Conservation (phyloP, 208 protist species). For the Leishmania tarentolae region DNA sequence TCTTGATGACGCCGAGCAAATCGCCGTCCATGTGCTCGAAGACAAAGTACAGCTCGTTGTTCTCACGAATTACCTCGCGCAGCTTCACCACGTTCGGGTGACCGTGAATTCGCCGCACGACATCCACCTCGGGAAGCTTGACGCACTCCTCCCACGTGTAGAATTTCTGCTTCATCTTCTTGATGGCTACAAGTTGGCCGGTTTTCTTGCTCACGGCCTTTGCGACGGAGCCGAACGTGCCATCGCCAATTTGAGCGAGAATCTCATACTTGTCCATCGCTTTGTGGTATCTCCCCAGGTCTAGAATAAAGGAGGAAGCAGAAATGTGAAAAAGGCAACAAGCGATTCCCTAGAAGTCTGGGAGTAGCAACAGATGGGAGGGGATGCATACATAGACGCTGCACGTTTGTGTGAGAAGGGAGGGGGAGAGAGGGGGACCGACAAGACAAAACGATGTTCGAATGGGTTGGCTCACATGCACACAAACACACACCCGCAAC, state of each 20-base stretch:
- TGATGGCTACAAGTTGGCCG: conserved; percentile 97
- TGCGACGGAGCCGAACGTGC: conserved; percentile 95
- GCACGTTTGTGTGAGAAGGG: neutral
- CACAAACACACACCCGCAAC: neutral
- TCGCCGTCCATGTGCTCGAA: conserved; percentile 98
- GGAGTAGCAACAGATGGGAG: neutral
- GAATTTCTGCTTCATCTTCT: conserved; percentile 99
- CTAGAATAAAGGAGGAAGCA: conserved; percentile 1
- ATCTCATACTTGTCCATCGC: conserved; percentile 95
- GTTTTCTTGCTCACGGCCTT: conserved; percentile 92
- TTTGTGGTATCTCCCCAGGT: conserved; percentile 3
- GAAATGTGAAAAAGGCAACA: neutral
- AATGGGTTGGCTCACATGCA: neutral
- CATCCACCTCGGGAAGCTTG: conserved; percentile 93
- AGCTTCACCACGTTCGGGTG: conserved; percentile 98
- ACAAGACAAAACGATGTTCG: conserved; percentile 8
- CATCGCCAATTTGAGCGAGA: conserved; percentile 94
- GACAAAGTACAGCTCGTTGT: conserved; percentile 97
- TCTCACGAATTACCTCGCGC: conserved; percentile 96
- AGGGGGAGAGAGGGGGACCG: neutral
- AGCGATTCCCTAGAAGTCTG: conserved; percentile 5
- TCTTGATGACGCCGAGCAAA: conserved; percentile 95
- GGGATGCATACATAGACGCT: conserved; percentile 3
- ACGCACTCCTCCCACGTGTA: conserved; percentile 98
- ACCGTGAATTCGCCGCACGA: conserved; percentile 92